A percentile compares a stretch with the other conserved stretches of the same genome.
phyloP scores from a whole-genome alignment of 345 rosid genomes.

The Geranium brycei region DNA sequence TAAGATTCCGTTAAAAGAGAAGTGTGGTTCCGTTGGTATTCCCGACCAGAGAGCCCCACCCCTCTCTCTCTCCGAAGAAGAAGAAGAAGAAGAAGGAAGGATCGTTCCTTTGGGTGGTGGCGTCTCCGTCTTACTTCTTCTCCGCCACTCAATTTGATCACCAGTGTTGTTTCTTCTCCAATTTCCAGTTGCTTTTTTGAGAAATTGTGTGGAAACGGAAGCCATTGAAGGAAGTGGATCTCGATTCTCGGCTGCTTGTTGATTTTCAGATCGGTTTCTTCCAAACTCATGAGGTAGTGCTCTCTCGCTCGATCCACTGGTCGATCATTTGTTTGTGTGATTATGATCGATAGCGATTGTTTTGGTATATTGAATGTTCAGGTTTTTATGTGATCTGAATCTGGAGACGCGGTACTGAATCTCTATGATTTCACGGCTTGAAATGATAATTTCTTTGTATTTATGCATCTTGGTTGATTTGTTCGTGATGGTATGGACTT shows the following conservation, averaged over 20 bases:
- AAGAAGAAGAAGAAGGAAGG: background rate
- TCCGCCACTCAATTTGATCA: background rate
- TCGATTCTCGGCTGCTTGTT: background rate
- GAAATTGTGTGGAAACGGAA: too few species aligned
- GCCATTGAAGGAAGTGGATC: background rate
- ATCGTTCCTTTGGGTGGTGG: background rate
- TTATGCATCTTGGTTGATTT: background rate
- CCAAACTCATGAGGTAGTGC: background rate
- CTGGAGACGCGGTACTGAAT: background rate
- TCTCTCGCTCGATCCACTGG: background rate
- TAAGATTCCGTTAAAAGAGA: too few species aligned
- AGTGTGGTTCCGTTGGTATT: too few species aligned
- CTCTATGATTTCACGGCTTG: too few species aligned
- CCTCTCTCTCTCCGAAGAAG: background rate
- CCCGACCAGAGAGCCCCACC: background rate
- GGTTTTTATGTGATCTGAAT: background rate
- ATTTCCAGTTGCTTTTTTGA: too few species aligned
- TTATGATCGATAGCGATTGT: background rate
- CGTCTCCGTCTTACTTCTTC: background rate
- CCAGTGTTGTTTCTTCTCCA: background rate
- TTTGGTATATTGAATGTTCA: background rate
- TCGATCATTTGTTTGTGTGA: background rate
- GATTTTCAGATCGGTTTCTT: background rate
- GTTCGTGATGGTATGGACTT: background rate
- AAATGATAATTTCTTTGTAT: background rate